A percentile compares a stretch with the other conserved stretches of the same genome.
Evolutionary conservation across 257 asterid species (phyloP).

Genomic region (Eustoma russellianum): DNA sequence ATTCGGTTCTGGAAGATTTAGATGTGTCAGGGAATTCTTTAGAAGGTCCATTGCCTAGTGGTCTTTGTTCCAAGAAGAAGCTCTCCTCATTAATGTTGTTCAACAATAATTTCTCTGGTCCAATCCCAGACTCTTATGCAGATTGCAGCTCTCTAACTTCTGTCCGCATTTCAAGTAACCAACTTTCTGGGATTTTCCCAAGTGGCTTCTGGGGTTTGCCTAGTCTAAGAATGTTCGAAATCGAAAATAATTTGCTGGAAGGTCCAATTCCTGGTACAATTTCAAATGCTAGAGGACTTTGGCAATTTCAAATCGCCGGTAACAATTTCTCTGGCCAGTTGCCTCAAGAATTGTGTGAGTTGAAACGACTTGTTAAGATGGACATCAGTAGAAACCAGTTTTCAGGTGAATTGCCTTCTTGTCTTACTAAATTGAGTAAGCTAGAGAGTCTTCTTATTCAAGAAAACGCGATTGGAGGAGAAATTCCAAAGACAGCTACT

Average conservation of each 20-base stretch:
- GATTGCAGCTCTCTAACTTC: slow-evolving; percentile 46
- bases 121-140: slow-evolving; percentile 55
- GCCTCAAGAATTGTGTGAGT: slow-evolving; percentile 37
- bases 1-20: slow-evolving; percentile 49
- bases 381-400: slow-evolving; percentile 42
- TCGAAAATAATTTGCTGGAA: slow-evolving; percentile 44
- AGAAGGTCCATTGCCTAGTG: slow-evolving; percentile 59
- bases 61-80: slow-evolving; percentile 41
- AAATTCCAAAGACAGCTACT: slow-evolving; percentile 37
- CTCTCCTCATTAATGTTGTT: slow-evolving; percentile 34
- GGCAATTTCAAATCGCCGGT: slow-evolving; percentile 37
- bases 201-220: slow-evolving; percentile 51
- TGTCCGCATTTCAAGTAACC: slow-evolving; percentile 40
- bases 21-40: slow-evolving; percentile 58
- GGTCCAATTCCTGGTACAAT: slow-evolving; percentile 53
- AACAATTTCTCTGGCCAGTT: slow-evolving; percentile 53
- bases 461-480: slow-evolving; percentile 47
- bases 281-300: slow-evolving; percentile 32
- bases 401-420: slow-evolving; percentile 61
- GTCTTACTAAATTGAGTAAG: slow-evolving; percentile 35
- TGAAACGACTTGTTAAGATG: slow-evolving; percentile 32
- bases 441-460: slow-evolving; percentile 53
- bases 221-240: slow-evolving; percentile 35
- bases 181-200: slow-evolving; percentile 49
- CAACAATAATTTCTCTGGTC: slow-evolving; percentile 49